Evolutionary conservation across 106 monocot species (phyloP).

Genomic region (Cymbidium sinense): DNA sequence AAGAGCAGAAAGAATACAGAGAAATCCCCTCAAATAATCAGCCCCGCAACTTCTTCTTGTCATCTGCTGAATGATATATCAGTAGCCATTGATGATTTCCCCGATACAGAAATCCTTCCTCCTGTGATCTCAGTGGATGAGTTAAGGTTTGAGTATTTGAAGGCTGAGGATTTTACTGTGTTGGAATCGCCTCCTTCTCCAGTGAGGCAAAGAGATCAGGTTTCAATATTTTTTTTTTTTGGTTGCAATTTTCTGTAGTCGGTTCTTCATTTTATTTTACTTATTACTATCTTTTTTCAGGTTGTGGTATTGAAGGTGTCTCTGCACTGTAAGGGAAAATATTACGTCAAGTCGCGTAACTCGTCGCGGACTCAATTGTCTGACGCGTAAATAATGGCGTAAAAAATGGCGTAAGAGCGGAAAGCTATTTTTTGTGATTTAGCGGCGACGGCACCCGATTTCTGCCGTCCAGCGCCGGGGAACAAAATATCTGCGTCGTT

Average conservation of each 20-base stretch:
- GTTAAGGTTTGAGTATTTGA: background rate
- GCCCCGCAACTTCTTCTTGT: slow-evolving; percentile 18
- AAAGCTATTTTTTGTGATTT: too few relatives aligned
- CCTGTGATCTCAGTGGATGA: background rate
- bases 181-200: slow-evolving; percentile 1
- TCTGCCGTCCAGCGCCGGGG: too few relatives aligned
- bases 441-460: too few relatives aligned
- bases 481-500: too few relatives aligned
- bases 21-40: background rate
- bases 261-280: too few relatives aligned
- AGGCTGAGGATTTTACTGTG: background rate
- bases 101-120: background rate
- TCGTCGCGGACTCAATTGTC: too few relatives aligned
- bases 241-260: too few relatives aligned
- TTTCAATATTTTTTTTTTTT: background rate
- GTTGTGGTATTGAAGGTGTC: too few relatives aligned
- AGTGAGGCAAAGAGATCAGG: background rate
- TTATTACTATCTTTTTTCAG: background rate
- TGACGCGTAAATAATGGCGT: too few relatives aligned
- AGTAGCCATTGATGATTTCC: background rate
- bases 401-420: too few relatives aligned
- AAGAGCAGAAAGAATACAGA: background rate
- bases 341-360: too few relatives aligned
- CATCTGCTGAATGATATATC: slow-evolving; percentile 2
- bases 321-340: too few relatives aligned